These are phyloP conservation scores for Penicillium roqueforti DNA, from an alignment of 495 filamentous ascomycete genomes.

Conservation along the genomic window DNA sequence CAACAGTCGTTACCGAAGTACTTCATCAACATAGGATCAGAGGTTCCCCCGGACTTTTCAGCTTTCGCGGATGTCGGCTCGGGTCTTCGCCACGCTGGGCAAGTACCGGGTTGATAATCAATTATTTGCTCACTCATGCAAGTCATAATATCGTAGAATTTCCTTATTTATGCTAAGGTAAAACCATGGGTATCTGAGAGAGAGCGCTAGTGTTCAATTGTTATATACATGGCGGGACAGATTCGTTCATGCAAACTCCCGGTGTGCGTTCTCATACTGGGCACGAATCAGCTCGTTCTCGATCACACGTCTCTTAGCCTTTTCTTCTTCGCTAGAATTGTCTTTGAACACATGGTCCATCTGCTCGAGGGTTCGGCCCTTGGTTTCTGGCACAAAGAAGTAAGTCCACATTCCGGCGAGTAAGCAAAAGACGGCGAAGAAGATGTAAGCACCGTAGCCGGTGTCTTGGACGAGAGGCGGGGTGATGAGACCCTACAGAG, in stretches of 20 bases:
- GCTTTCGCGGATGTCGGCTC: background rate
- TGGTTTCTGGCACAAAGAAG: constrained; percentile 55
- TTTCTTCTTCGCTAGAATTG: constrained; percentile 39
- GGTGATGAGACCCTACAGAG: constrained; percentile 44
- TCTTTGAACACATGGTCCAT: constrained; percentile 53
- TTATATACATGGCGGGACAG: background rate
- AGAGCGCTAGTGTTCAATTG: background rate
- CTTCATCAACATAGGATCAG: too few species aligned
- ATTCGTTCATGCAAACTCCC: background rate
- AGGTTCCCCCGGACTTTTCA: too few species aligned
- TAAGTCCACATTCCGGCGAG: constrained; percentile 50
- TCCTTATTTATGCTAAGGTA: background rate
- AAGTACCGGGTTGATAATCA: background rate
- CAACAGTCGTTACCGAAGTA: too few species aligned
- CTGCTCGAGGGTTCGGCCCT: constrained; percentile 54
- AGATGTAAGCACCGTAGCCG: constrained; percentile 52
- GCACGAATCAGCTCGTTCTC: constrained; percentile 30
- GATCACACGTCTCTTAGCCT: constrained; percentile 34
- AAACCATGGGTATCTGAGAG: background rate
- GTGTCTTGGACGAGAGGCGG: constrained; percentile 52
- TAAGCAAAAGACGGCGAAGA: constrained; percentile 56
- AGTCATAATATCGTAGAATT: background rate
- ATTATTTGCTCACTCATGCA: background rate
- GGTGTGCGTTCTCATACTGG: constrained; percentile 1
- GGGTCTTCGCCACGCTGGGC: background rate